Base-by-base conservation (phyloP, 306 rosid species). In the Citrullus amarus region DNA sequence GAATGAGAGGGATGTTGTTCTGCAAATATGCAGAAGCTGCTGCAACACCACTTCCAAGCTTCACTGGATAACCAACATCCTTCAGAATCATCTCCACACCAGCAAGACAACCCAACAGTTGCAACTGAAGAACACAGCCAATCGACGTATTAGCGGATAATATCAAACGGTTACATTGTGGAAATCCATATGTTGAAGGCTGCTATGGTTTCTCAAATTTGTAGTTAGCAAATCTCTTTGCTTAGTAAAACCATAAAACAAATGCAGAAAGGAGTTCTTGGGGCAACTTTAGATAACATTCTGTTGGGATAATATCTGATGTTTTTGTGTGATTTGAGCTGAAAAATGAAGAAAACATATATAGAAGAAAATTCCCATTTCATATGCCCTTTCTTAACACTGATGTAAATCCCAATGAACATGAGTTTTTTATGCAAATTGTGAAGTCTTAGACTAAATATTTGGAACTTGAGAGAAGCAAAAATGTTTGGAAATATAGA, bases 81-180 rank as follows among this genome's bases (percentile, higher is more conserved):
- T 83, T 91, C 12, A 96, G 98, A 46, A 96, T 83, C 98, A 96
- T 92, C 90, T 96, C 99, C 84, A 96, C 99, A 80, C 99, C 99
- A 90, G 97, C 96, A 84, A 96, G 96, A 89, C 93, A 88, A 6
- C 97, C 99, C 93, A 96, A 78, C 78, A 96, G 84, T 96, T 96
- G 99, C 88, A 92, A 84, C 99, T 96, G 97, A 8, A 86, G 70
- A 79, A 66, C 16, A 68, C 2, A 34, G 43, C 8, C 53, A 22
- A 15, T 69, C 77, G 22, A 46, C n/a, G 3, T 44, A 28, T 77
- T n/a, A 22, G 32, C 30, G 8, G 46, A 54, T n/a, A 39, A 28
- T 25, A 61, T 58, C 59, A 3, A 41, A 48, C 77, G 50, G 18
- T 68, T 38, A 38, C 30, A 66, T 66, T 36, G 4, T 32, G 36